These are phyloP conservation scores for Zelopaecilomyces penicillatus DNA, from an alignment of 2,329 filamentous ascomycete genomes.

Conservation along the genomic window DNA sequence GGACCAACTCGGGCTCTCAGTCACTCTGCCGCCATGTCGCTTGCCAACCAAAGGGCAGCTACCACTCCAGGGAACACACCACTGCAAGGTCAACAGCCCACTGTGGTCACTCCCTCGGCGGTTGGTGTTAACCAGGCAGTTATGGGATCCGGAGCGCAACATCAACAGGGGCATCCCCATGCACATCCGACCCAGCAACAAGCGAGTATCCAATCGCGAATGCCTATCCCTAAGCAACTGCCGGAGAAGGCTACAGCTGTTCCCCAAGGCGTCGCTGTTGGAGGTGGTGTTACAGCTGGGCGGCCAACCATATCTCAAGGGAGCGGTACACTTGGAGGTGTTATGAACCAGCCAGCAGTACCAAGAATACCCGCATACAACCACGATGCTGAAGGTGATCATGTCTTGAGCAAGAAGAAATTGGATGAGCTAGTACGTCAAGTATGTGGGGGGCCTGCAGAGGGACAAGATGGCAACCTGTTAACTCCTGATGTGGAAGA, in stretches of 20 bases:
- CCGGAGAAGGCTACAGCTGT: slow-evolving; percentile 57
- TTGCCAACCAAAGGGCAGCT: slow-evolving; percentile 36
- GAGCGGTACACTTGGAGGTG: slow-evolving; percentile 65
- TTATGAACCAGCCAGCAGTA: slow-evolving; percentile 81
- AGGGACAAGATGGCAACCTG: slow-evolving; percentile 64
- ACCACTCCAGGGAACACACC: slow-evolving; percentile 25
- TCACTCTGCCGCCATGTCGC: slow-evolving; percentile 41
- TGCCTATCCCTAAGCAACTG: slow-evolving; percentile 76
- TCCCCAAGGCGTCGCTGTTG: slow-evolving; percentile 65
- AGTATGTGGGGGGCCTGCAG: slow-evolving; percentile 72
- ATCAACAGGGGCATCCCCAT: slow-evolving; percentile 15
- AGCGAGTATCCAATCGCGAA: slow-evolving; percentile 47
- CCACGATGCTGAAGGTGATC: slow-evolving; percentile 84
- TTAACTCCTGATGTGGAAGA: slow-evolving; percentile 93
- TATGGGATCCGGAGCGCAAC: slow-evolving; percentile 23
- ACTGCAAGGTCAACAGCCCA: slow-evolving; percentile 22
- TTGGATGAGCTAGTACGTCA: slow-evolving; percentile 91
- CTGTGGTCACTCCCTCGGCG: slow-evolving; percentile 15
- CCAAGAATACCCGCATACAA: slow-evolving; percentile 74
- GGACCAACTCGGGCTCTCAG: slow-evolving; percentile 35
- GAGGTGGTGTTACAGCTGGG: slow-evolving; percentile 50
- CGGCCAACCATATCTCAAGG: slow-evolving; percentile 82
- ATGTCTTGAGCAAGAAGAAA: slow-evolving; percentile 95
- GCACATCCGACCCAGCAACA: slow-evolving; percentile 25
- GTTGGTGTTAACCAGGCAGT: slow-evolving; percentile 23